phyloP scores from a whole-genome alignment of 139 green algal species.

The Raphidocelis subcapitata region DNA sequence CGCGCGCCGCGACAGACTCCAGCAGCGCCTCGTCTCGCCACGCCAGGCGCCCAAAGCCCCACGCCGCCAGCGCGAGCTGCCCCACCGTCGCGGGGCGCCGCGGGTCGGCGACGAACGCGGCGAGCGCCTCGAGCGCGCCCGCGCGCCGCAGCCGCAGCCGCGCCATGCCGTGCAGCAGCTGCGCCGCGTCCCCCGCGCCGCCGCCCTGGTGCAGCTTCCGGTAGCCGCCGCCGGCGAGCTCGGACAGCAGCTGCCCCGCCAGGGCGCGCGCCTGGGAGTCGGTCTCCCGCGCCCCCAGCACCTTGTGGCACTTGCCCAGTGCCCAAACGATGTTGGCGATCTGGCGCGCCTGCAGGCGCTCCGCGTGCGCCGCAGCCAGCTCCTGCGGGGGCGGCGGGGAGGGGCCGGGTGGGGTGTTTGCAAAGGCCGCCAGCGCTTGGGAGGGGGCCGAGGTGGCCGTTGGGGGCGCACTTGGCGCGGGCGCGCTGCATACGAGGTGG shows the following conservation, averaged over 20 bases:
- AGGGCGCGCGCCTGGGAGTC: not conserved
- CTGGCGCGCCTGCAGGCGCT: constrained; percentile 15
- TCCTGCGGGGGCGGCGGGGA: not conserved
- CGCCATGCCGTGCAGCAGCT: constrained; percentile 29
- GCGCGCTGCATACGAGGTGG: too few relatives aligned
- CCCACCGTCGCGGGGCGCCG: too few relatives aligned
- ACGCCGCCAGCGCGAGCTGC: too few relatives aligned
- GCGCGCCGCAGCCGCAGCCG: constrained; percentile 1
- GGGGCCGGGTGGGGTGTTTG: not conserved
- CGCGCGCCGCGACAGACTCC: too few relatives aligned
- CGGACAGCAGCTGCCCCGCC: not conserved
- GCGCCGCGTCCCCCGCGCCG: not conserved
- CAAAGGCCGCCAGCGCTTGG: too few relatives aligned
- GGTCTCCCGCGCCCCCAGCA: not conserved
- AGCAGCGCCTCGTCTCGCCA: too few relatives aligned
- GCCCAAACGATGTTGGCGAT: constrained; percentile 18
- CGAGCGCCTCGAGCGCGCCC: not conserved
- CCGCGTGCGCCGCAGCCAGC: not conserved
- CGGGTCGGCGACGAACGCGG: too few relatives aligned
- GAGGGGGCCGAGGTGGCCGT: too few relatives aligned
- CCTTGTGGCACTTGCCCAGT: not conserved
- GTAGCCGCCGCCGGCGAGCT: not conserved
- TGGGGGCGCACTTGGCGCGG: too few relatives aligned
- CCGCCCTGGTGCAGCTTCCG: constrained; percentile 17
- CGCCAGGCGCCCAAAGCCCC: too few relatives aligned